Evolutionary conservation across 2,329 filamentous ascomycete species (phyloP).

Genomic region (Diaporthe ilicicola): DNA sequence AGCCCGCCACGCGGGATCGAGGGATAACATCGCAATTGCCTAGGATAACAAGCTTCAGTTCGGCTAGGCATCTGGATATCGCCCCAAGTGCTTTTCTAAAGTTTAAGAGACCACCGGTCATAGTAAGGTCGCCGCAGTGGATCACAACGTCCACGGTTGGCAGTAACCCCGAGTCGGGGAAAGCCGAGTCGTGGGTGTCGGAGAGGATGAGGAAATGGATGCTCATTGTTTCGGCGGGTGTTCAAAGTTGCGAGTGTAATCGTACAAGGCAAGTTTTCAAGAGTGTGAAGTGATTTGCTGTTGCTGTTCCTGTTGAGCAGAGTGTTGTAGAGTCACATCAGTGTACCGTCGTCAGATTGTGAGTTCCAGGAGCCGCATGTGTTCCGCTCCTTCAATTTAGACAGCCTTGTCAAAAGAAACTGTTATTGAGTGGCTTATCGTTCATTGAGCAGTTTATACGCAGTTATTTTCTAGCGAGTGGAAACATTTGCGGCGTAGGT

Average conservation of each 20-base stretch:
- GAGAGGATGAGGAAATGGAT: not conserved
- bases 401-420: too few relatives aligned
- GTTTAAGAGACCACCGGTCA: not conserved
- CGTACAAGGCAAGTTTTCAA: not conserved
- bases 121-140: not conserved
- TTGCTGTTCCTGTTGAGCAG: not conserved
- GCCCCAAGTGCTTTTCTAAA: not conserved
- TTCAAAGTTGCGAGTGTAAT: not conserved
- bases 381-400: too few relatives aligned
- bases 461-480: too few relatives aligned
- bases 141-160: not conserved
- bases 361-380: not conserved
- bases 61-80: not conserved
- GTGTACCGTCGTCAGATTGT: not conserved
- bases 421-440: too few relatives aligned
- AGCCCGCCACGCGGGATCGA: not conserved
- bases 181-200: slow-evolving; percentile 4
- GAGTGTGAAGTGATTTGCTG: not conserved
- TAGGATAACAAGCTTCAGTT: not conserved
- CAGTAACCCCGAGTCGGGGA: not conserved
- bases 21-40: not conserved
- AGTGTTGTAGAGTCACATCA: not conserved
- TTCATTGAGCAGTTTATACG: too few relatives aligned
- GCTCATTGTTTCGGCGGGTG: not conserved
- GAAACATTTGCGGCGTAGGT: too few relatives aligned